phyloP scores from a whole-genome alignment of 148 eudicot genomes.

The Camellia granthamiana region DNA sequence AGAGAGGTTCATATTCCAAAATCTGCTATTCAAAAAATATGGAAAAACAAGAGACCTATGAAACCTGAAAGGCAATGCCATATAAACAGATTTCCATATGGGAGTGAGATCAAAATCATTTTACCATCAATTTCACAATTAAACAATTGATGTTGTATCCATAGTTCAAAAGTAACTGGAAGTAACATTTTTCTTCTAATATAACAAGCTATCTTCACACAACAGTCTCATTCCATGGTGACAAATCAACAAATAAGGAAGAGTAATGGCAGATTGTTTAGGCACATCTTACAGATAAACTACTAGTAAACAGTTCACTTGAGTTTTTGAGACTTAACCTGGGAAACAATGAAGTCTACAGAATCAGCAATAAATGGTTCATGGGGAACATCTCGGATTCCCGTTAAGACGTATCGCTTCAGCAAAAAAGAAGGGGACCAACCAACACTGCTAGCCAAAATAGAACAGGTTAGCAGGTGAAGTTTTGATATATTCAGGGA shows the following conservation, averaged over 20 bases:
- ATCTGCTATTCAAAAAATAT: background rate
- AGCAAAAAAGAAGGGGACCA: slow-evolving; percentile 95
- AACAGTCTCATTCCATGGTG: background rate
- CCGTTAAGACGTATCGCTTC: slow-evolving; percentile 82
- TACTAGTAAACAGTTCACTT: background rate
- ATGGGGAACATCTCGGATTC: slow-evolving; percentile 91
- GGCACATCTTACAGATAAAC: background rate
- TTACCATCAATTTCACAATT: too few species aligned
- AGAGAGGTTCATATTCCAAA: too few species aligned
- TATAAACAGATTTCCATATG: background rate
- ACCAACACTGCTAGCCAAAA: slow-evolving; percentile 64
- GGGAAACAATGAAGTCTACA: slow-evolving; percentile 95
- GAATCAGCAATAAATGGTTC: slow-evolving; percentile 99
- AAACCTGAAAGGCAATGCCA: background rate
- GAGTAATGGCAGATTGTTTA: background rate
- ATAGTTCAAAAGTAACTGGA: background rate
- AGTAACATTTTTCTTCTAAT: background rate
- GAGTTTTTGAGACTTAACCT: slow-evolving; percentile 43
- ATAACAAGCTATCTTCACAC: background rate
- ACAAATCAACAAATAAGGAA: background rate
- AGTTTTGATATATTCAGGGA: slow-evolving; percentile 7
- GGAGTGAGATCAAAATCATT: background rate
- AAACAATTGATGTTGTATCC: background rate
- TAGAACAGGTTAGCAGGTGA: slow-evolving; percentile 16
- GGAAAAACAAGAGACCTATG: background rate